Base-by-base conservation (phyloP, 1,284 basidiomycete genomes). In the Hypsizygus ulmarius region DNA sequence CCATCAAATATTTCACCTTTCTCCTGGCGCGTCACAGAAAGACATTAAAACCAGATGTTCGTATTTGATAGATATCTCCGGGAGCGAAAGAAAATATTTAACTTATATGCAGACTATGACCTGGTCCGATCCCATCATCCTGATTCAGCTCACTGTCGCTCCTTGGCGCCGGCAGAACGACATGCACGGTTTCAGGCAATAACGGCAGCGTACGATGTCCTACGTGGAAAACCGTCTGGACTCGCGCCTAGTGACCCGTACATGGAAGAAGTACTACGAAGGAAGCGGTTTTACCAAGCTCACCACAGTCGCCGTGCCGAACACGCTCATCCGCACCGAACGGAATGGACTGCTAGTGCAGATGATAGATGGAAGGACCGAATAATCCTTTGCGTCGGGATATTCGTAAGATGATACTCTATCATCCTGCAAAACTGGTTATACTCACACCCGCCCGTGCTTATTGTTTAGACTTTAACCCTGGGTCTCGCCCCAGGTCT, bases 71-170 rank as follows among this genome's bases (percentile, higher is more conserved):
- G 21, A 7, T 25, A 4, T 3, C 21, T 25, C 21, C 21, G 21
- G 7, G 21, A 25, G 21, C 4, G 21, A 4, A 25, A 25, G 7
- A 25, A 4, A 25, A 25, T 7, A 25, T 4, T 25, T 4, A 25
- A 25, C 4, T 32, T 39, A 28, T 12, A 19, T 39, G 29, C 53
- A 87, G 84, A 87, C 63, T 87, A 82, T 57, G 84, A 87, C 46
- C 75, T 87, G 30, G 84, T 87, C 32, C 74, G 81, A 29, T 68
- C 77, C 21, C 84, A 87, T 61, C 85, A 87, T 58, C 85, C 85
- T 2, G 84, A 87, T 60, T 83, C 84, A 0, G 68, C 73, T 0
- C 60, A 75, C 21, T 74, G 75, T 39, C 73, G 77, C 2, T 59
- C 63, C 2, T 58, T 78, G 29, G 64, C 78, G 3, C 61, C 75